A percentile compares a stretch with the other conserved stretches of the same genome.
Evolutionary conservation across 495 filamentous ascomycete genomes (phyloP).

Genomic region (Lophiotrema nucula): DNA sequence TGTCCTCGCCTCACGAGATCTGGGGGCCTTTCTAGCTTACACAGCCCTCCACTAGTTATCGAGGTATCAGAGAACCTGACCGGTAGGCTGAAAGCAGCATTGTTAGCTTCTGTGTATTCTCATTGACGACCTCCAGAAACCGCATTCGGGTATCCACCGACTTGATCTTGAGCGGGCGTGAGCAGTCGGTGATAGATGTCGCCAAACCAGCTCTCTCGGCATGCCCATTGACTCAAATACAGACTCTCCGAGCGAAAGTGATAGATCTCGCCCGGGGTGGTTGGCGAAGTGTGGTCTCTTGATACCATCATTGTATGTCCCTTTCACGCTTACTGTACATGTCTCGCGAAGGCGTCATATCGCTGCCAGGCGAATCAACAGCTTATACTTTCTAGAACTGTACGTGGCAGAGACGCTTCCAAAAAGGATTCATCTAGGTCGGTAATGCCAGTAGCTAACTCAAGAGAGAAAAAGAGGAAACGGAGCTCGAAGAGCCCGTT

Average conservation of each 20-base stretch:
- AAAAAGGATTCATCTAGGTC: constrained; percentile 14
- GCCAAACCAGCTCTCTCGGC: not conserved
- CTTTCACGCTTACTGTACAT: not conserved
- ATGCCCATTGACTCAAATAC: constrained; percentile 21
- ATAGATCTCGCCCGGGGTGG: constrained; percentile 9
- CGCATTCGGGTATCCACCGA: too few relatives aligned
- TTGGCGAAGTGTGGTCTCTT: constrained; percentile 20
- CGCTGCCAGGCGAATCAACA: not conserved
- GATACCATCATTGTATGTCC: constrained; percentile 19
- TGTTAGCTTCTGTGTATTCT: not conserved
- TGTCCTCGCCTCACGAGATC: not conserved
- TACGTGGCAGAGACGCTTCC: constrained; percentile 18
- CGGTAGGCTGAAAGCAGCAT: not conserved
- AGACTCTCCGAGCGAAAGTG: constrained; percentile 10
- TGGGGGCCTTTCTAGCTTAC: not conserved
- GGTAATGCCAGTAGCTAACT: constrained; percentile 12
- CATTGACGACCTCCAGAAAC: too few relatives aligned
- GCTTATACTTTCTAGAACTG: constrained; percentile 3
- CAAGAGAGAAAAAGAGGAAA: constrained; percentile 26
- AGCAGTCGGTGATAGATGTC: constrained; percentile 8
- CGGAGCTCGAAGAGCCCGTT: constrained; percentile 11
- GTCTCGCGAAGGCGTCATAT: too few relatives aligned
- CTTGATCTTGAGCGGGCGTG: constrained; percentile 1
- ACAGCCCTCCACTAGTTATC: not conserved
- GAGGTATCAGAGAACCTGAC: not conserved